A percentile compares a stretch with the other conserved stretches of the same genome.
Conservation (phyloP, 1,284 basidiomycete species). For the Tilletia walkeri region DNA sequence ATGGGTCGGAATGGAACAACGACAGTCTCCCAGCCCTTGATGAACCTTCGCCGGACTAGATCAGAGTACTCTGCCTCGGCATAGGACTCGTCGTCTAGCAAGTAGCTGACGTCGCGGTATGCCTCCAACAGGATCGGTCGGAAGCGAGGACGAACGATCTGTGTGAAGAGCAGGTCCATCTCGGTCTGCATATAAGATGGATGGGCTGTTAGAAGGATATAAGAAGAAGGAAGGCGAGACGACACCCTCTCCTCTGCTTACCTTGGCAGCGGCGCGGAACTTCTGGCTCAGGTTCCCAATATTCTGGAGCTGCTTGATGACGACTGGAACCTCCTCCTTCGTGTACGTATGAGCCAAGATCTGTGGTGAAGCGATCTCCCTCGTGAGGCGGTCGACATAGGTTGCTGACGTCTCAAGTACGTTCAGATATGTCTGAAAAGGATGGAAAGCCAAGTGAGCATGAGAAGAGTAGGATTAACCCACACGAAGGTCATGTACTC, state of each 20-base stretch:
- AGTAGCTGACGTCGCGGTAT: slow-evolving; percentile 82
- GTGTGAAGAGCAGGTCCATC: slow-evolving; percentile 89
- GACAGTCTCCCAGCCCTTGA: slow-evolving; percentile 75
- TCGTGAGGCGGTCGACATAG: slow-evolving; percentile 43
- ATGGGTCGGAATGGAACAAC: slow-evolving; percentile 65
- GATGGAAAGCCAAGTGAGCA: neutral
- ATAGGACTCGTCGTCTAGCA: slow-evolving; percentile 79
- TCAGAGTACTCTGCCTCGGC: slow-evolving; percentile 79
- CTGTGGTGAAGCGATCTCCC: slow-evolving; percentile 32
- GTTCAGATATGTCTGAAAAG: slow-evolving; percentile 46
- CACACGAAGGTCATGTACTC: neutral
- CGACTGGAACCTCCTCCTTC: slow-evolving; percentile 23
- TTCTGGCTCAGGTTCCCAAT: neutral
- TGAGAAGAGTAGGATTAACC: neutral
- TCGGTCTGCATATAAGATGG: slow-evolving; percentile 64
- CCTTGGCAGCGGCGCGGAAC: slow-evolving; percentile 10
- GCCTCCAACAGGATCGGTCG: slow-evolving; percentile 79
- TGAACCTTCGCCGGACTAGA: slow-evolving; percentile 79
- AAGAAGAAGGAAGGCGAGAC: neutral
- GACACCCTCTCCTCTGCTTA: neutral
- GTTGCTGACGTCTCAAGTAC: slow-evolving; percentile 43
- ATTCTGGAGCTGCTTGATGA: slow-evolving; percentile 17
- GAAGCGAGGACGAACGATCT: slow-evolving; percentile 79
- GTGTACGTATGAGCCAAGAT: slow-evolving; percentile 26
- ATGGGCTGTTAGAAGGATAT: neutral